A percentile compares a stretch with the other conserved stretches of the same genome.
These are phyloP conservation scores for Dendrobium catenatum DNA, from an alignment of 106 monocot species.

Conservation along the genomic window DNA sequence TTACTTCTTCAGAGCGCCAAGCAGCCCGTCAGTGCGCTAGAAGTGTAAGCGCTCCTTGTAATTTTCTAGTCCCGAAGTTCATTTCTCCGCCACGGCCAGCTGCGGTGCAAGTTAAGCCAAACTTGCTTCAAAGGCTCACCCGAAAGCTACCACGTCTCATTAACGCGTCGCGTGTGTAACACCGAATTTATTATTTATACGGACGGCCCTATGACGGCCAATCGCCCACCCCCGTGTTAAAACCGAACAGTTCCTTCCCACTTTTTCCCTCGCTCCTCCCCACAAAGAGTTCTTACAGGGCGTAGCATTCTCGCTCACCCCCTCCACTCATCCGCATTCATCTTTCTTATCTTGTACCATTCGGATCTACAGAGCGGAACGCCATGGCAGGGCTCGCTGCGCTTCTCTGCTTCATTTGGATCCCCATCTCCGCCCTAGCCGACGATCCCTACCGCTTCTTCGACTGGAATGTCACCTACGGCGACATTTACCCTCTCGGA, in stretches of 20 bases:
- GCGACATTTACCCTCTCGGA: slow-evolving; percentile 39
- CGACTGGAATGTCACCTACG: slow-evolving; percentile 43
- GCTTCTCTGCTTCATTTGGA: neutral
- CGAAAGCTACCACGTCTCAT: neutral
- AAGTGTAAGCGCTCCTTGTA: no score
- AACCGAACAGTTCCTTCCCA: neutral
- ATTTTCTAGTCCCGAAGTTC: no score
- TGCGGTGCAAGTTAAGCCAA: neutral
- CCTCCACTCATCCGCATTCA: no score
- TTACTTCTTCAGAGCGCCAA: no score
- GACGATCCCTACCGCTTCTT: slow-evolving; percentile 43
- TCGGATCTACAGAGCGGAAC: neutral
- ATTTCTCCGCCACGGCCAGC: no score
- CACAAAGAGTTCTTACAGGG: neutral
- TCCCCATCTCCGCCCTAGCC: slow-evolving; percentile 8
- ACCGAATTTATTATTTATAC: neutral
- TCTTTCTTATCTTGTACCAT: no score
- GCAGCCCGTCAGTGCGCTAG: no score
- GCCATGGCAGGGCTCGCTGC: neutral
- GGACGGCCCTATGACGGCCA: neutral
- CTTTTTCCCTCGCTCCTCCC: neutral
- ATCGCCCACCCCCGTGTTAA: neutral
- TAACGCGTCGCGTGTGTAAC: neutral
- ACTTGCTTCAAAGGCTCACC: neutral
- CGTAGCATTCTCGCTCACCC: no score